Evolutionary conservation across 2,329 filamentous ascomycete genomes (phyloP).

Genomic region (Fusarium zealandicum): DNA sequence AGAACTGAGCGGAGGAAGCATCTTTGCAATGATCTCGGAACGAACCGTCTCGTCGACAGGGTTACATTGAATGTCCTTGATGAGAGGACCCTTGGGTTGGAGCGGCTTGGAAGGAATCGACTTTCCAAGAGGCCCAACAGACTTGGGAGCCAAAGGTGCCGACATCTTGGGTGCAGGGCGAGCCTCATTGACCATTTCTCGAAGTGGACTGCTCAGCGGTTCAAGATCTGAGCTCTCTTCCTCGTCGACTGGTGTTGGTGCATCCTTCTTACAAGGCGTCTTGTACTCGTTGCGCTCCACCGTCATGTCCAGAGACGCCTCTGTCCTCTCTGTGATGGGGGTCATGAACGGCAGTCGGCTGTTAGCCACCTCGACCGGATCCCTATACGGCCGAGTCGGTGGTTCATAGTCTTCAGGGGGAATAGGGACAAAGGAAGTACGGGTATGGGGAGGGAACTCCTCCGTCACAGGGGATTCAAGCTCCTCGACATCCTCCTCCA

Average conservation of each 20-base stretch:
- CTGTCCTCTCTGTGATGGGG: slow-evolving; percentile 94
- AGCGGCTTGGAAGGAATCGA: slow-evolving; percentile 49
- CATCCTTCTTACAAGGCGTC: slow-evolving; percentile 73
- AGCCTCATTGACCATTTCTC: slow-evolving; percentile 66
- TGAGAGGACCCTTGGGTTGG: slow-evolving; percentile 71
- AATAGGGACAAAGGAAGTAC: slow-evolving; percentile 76
- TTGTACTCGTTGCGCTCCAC: slow-evolving; percentile 72
- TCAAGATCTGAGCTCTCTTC: slow-evolving; percentile 47
- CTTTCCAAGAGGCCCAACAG: slow-evolving; percentile 46
- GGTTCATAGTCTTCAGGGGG: slow-evolving; percentile 88
- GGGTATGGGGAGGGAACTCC: slow-evolving; percentile 59
- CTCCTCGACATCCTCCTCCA: slow-evolving; percentile 47
- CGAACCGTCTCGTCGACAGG: slow-evolving; percentile 82
- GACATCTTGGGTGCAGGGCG: slow-evolving; percentile 57
- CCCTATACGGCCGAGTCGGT: slow-evolving; percentile 79
- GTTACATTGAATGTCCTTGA: slow-evolving; percentile 86
- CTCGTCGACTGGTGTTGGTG: slow-evolving; percentile 40
- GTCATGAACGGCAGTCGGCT: slow-evolving; percentile 98
- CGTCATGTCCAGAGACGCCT: slow-evolving; percentile 78
- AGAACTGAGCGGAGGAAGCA: slow-evolving; percentile 74
- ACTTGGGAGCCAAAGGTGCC: slow-evolving; percentile 57
- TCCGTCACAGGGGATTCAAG: slow-evolving; percentile 52
- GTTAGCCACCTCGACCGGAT: slow-evolving; percentile 81
- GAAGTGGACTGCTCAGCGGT: slow-evolving; percentile 74
- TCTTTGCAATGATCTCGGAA: slow-evolving; percentile 74